Base-by-base conservation (phyloP, 1,139 yeast genomes). In the Sugiyamaella sp. region DNA sequence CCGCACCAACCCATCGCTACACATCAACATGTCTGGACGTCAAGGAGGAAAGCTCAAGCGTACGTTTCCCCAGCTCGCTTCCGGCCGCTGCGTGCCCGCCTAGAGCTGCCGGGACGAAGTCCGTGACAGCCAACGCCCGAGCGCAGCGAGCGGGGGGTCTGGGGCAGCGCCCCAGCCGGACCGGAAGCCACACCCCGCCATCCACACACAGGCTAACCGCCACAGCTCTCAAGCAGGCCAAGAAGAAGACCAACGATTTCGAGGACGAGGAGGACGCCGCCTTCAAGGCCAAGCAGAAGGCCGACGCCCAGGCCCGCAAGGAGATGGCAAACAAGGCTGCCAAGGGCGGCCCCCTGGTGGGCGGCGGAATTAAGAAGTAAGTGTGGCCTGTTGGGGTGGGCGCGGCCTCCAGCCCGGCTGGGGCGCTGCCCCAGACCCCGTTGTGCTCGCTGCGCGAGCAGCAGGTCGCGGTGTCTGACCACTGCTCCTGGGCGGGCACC, bases 361-460 rank as follows among this genome's bases (percentile, higher is more conserved):
- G 96, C 57, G 97, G 97, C 54, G 98, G 98, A 59, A 90, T 91
- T 76, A 91, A 91, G 81, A 91, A 91, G 83, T 86, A 55, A 52
- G 67, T 60, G n/a, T n/a, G n/a, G n/a, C n/a, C n/a, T n/a, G n/a
- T n/a, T n/a, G n/a, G 29, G 44, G 19, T 40, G 27, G 29, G 27
- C 44, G 5, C 44, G 12, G 29, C 29, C 29, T n/a, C n/a, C 44
- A 40, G 44, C 20, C 44, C 29, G 19, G 29, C 22, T 22, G 27
- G 17, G 20, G 17, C 45, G 32, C 20, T 33, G 14, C 40, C 10
- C 24, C 33, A 21, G 29, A 9, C n/a, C n/a, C n/a, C n/a, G n/a
- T n/a, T n/a, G n/a, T n/a, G n/a, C n/a, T n/a, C n/a, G n/a, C n/a
- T n/a, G 21, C 9, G 29, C 5, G 19, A 5, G 32, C 8, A n/a